Base-by-base conservation (phyloP, 768 basidiomycete genomes). In the Leccinum subgranulosum region DNA sequence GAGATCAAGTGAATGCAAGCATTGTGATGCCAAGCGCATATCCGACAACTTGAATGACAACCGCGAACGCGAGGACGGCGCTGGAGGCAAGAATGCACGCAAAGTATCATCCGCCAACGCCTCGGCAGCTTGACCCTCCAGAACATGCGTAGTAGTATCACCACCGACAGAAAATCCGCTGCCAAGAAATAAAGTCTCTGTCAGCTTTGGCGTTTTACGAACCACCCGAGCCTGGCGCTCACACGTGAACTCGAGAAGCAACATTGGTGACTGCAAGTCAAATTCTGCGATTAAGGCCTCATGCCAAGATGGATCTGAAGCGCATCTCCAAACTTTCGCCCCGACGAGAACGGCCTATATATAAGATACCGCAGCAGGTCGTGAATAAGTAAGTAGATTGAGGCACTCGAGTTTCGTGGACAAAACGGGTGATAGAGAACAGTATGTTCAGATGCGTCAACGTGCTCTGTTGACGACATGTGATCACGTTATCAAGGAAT, bases 71-170 rank as follows among this genome's bases (percentile, higher is more conserved):
- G 4, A 66, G 49, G n/a, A 61, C 17, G 23, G 58, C 11, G 21
- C 64, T 63, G 10, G 64, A 65, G 2, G 60, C 31, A 36, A 65
- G 65, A 33, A 57, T 55, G 3, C 52, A 51, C 3, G 23, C 23
- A 2, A 19, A 65, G 56, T 23, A 66, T 63, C 65, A 65, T 65
- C 15, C 60, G 53, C 14, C 62, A 62, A 48, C 47, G 48, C 3
- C 9, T 41, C 0, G 62, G 62, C 5, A 66, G 51, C 27, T 48
- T 65, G 36, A 66, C 54, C 31, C 36, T 53, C 64, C 61, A 63
- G 10, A 66, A 59, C 49, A 65, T 11, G 2, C 56, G 21, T 23
- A 66, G n/a, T 2, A 65, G 52, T 36, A 61, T 54, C n/a, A 4
- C 43, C 25, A 57, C 55, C 2, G 28, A 11, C 3, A 60, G n/a